Evolutionary conservation across 371 early-diverging fungal genomes (phyloP), one percentile per base, ranked within the genome.

Genomic region (Mortierella sp.): DNA sequence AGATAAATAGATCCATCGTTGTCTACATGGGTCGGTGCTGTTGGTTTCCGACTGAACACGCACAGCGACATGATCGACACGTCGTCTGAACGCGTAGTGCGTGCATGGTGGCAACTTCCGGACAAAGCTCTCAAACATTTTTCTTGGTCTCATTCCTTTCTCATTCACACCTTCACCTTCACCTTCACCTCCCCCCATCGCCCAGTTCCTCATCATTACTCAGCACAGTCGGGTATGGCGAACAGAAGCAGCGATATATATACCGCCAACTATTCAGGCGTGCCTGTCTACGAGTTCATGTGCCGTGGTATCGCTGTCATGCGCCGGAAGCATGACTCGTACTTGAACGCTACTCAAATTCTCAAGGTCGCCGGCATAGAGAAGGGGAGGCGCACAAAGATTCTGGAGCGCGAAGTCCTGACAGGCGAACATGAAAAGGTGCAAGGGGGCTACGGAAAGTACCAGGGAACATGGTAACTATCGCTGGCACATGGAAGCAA

Each of bases 371-470:
- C 97, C 13, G 91, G 91, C 34, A 88, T 95, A 67, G 98, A 97
- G 47, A 97, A 97, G 82, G 92, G 91, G 39, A 89, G 87, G 72
- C 86, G 98, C 19, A 95, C 97, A 26, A 94, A 94, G 76, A 95
- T 97, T 61, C 86, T 98, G 8, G 98, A 98, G 72, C 87, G 89
- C 59, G 95, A 95, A 78, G 89, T 96, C 3, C 81, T 92, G 47
- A 81, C 81, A 26, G 96, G 95, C 5, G 86, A 88, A 39, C 95
- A 94, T 69, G 97, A 98, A 67, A 97, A 97, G 82, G 93, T 98
- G 12, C 97, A 97, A 82, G 98, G 98, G 23, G 98, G 98, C 18
- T 97, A 97, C 80, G 98, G 98, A 34, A 96, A 96, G 84, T 97
- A 94, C 76, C 96, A 97, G 84, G 98, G 98, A 42, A 95, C 95